Evolutionary conservation across 1,284 basidiomycete genomes (phyloP), one percentile per base, ranked within the genome.

Genomic region (Leccinum solheimii): DNA sequence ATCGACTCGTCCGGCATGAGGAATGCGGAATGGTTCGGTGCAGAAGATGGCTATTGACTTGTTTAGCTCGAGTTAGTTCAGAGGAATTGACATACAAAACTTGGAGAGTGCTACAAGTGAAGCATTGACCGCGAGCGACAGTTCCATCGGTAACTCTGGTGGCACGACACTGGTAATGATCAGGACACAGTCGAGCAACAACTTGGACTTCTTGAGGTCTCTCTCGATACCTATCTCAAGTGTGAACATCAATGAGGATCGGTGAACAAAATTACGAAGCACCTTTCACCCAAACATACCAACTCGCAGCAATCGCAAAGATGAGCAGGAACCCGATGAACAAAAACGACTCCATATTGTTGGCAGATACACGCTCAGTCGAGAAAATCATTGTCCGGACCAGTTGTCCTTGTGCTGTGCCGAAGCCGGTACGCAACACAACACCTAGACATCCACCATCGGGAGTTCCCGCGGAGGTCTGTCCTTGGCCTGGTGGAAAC

Each of bases 381-480:
- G 93, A 95, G 80, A 97, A 98, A 64, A 98, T 95, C 95, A 98
- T 98, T 1, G 95, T 98, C 67, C 95, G 83, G 40, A 98, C 94
- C 52, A 98, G 86, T 76, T 97, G 94, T 57, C 96, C 95, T 76
- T 98, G 96, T 1, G 94, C 88, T 3, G 96, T 98, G 23, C 96
- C 95, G 72, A 98, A 98, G 4, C 96, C 95, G n/a, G 96, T 97
- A 62, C 94, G 88, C 43, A 97, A 83, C 7, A 98, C 94, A 43
- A 95, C 81, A 8, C 94, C 95, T 23, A 97, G 86, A 75, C 94
- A 96, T 30, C 95, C 95, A 19, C 85, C 87, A 70, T 97, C 94
- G 1, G 95, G 94, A 1, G 94, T 93, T 66, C 83, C 80, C 45
- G 85, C 76, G 16, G 81, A 77, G 4, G 77, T 74, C 16, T 76